Percentiles rank a stretch among this genome's conserved stretches.
These are phyloP conservation scores for Phaeomoniella chlamydospora DNA, from an alignment of 2,329 filamentous ascomycete genomes.

Conservation along the genomic window DNA sequence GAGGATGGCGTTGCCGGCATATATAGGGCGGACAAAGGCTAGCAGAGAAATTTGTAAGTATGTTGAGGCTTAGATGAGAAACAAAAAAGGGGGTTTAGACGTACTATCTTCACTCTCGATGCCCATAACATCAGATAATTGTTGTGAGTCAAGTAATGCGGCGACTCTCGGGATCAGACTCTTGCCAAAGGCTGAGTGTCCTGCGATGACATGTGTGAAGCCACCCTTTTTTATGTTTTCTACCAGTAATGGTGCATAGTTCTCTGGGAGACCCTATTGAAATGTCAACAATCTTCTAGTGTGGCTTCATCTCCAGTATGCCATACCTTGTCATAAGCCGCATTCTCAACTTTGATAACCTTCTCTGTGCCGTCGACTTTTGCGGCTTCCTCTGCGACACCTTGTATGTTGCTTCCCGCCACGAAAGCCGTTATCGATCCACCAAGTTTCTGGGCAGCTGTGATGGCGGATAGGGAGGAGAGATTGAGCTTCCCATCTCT, in stretches of 20 bases:
- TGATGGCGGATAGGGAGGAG: constrained; percentile 70
- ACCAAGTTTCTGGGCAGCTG: constrained; percentile 74
- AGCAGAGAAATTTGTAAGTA: constrained; percentile 8
- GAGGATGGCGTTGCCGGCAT: constrained; percentile 92
- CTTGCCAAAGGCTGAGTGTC: constrained; percentile 94
- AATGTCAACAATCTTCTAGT: constrained; percentile 6
- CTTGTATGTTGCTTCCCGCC: constrained; percentile 64
- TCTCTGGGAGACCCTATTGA: constrained; percentile 70
- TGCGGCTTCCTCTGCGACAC: constrained; percentile 66
- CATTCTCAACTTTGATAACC: constrained; percentile 76
- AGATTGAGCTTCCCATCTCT: constrained; percentile 73
- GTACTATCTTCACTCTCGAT: constrained; percentile 76
- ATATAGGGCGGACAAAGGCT: constrained; percentile 89
- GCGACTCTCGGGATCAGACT: constrained; percentile 82
- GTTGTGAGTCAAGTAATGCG: constrained; percentile 80
- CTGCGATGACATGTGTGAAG: constrained; percentile 81
- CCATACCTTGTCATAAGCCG: constrained; percentile 74
- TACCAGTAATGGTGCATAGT: constrained; percentile 79
- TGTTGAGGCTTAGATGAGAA: background rate
- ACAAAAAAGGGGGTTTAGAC: constrained; percentile 12
- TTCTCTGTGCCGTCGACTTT: constrained; percentile 87
- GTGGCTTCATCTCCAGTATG: constrained; percentile 1
- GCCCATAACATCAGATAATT: constrained; percentile 78
- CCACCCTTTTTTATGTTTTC: constrained; percentile 95
- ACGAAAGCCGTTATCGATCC: constrained; percentile 77